These are phyloP conservation scores for Boletus rubroflammeus DNA, from an alignment of 768 basidiomycete species.

Conservation along the genomic window DNA sequence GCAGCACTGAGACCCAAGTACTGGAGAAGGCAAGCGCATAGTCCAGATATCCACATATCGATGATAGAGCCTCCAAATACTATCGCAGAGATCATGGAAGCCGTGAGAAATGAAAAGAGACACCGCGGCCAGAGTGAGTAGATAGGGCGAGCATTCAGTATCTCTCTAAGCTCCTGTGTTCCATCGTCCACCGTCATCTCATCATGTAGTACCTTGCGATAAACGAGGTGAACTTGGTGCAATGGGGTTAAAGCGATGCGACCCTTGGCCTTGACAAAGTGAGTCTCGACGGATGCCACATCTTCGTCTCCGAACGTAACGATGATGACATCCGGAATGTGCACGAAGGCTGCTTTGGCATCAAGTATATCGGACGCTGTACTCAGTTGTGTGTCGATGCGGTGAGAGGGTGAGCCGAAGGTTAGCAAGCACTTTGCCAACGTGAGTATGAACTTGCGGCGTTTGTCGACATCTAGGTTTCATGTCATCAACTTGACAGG, in stretches of 20 bases:
- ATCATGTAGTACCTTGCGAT: slow-evolving; percentile 85
- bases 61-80: slow-evolving; percentile 78
- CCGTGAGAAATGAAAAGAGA: slow-evolving; percentile 69
- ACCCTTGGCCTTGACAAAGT: slow-evolving; percentile 81
- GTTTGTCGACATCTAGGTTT: slow-evolving; percentile 41
- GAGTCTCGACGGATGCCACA: slow-evolving; percentile 68
- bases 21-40: slow-evolving; percentile 65
- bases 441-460: slow-evolving; percentile 75
- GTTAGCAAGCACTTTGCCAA: slow-evolving; percentile 84
- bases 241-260: slow-evolving; percentile 79
- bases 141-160: slow-evolving; percentile 62
- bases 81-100: slow-evolving; percentile 77
- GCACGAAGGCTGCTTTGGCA: slow-evolving; percentile 79
- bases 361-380: slow-evolving; percentile 77
- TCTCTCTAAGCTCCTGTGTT: slow-evolving; percentile 56
- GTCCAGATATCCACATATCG: slow-evolving; percentile 80
- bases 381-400: slow-evolving; percentile 84
- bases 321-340: slow-evolving; percentile 75
- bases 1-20: slow-evolving; percentile 81
- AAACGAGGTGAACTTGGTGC: slow-evolving; percentile 78
- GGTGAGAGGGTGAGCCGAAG: slow-evolving; percentile 94
- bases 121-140: slow-evolving; percentile 69
- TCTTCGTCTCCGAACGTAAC: slow-evolving; percentile 78
- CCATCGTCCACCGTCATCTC: slow-evolving; percentile 71
- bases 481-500: background rate